Conservation (phyloP, 176 grass and related monocot genomes). For the Ampelocalamus luodianensis region DNA sequence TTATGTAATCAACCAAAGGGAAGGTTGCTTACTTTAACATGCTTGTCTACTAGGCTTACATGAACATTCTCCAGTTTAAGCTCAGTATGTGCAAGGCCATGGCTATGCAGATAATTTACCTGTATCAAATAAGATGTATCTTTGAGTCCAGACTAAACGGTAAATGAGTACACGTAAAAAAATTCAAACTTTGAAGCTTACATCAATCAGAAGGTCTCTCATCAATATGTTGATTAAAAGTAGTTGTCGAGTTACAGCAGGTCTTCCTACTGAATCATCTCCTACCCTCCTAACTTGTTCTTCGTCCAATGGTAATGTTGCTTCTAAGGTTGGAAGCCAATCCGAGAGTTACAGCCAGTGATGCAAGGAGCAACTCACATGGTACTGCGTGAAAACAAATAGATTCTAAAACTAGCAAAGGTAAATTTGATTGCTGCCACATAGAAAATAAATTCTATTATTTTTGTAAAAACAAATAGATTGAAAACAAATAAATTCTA, state of each 20-base stretch:
- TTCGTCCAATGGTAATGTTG: slow-evolving; percentile 78
- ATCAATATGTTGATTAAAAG: slow-evolving; percentile 90
- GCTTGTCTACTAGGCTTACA: slow-evolving; percentile 92
- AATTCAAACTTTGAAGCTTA: slow-evolving; percentile 49
- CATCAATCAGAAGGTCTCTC: slow-evolving; percentile 97
- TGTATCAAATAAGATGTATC: slow-evolving; percentile 36
- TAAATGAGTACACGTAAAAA: slow-evolving; percentile 16
- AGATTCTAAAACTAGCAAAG: not conserved
- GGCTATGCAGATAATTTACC: slow-evolving; percentile 98
- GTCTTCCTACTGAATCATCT: slow-evolving; percentile 81
- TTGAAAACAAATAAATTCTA: too few relatives aligned
- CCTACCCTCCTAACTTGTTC: slow-evolving; percentile 85
- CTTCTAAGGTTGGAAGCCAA: slow-evolving; percentile 91
- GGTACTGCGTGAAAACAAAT: slow-evolving; percentile 63
- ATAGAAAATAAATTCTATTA: too few relatives aligned
- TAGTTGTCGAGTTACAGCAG: slow-evolving; percentile 77
- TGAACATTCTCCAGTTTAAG: slow-evolving; percentile 92
- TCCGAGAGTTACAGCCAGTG: slow-evolving; percentile 93
- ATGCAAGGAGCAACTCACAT: slow-evolving; percentile 84
- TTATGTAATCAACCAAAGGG: slow-evolving; percentile 13
- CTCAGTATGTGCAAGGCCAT: slow-evolving; percentile 94
- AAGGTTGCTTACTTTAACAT: slow-evolving; percentile 76
- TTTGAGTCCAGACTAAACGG: slow-evolving; percentile 24
- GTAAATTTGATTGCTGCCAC: too few relatives aligned
- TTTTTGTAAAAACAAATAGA: too few relatives aligned